Percentiles rank a stretch among this genome's conserved stretches.
phyloP scores from a whole-genome alignment of 2,329 filamentous ascomycete species.

The Periconia sp. region DNA sequence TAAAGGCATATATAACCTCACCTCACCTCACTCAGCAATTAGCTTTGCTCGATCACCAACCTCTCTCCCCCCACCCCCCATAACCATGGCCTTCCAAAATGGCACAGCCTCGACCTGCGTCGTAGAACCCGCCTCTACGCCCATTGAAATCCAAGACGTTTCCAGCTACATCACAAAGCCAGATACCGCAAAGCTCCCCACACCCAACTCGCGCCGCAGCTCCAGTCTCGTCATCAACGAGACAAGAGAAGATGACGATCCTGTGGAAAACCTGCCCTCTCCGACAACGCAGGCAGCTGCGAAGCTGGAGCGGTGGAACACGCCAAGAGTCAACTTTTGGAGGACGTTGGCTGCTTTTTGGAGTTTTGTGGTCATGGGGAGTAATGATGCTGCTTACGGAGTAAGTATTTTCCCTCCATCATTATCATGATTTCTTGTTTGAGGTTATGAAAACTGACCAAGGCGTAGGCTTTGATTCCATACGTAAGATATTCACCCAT shows the following conservation, averaged over 20 bases:
- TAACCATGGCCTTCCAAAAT: conserved; percentile 34
- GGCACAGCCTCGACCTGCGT: conserved; percentile 43
- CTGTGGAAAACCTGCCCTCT: conserved; percentile 52
- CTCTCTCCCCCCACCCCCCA: not conserved
- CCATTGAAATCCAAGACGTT: conserved; percentile 39
- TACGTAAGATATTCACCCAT: conserved; percentile 45
- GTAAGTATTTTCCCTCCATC: conserved; percentile 58
- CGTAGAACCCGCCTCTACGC: conserved; percentile 24
- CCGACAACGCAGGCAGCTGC: conserved; percentile 51
- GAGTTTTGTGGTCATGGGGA: conserved; percentile 69
- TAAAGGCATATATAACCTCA: too few species aligned
- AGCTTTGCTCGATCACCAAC: too few species aligned
- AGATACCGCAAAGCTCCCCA: conserved; percentile 21
- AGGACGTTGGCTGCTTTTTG: conserved; percentile 66
- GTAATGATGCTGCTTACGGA: conserved; percentile 71
- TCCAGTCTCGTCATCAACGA: conserved; percentile 23
- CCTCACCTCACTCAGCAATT: not conserved
- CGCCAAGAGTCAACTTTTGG: conserved; percentile 63
- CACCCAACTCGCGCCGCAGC: conserved; percentile 11
- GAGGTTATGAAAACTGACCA: conserved; percentile 4
- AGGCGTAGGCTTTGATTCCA: conserved; percentile 51
- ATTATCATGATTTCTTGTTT: too few species aligned
- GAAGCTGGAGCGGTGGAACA: conserved; percentile 67
- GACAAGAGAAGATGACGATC: conserved; percentile 26
- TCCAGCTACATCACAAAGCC: conserved; percentile 27